Evolutionary conservation across 2,329 filamentous ascomycete species (phyloP), one percentile per base, ranked within the genome.

Genomic region (Trichoderma harzianum): DNA sequence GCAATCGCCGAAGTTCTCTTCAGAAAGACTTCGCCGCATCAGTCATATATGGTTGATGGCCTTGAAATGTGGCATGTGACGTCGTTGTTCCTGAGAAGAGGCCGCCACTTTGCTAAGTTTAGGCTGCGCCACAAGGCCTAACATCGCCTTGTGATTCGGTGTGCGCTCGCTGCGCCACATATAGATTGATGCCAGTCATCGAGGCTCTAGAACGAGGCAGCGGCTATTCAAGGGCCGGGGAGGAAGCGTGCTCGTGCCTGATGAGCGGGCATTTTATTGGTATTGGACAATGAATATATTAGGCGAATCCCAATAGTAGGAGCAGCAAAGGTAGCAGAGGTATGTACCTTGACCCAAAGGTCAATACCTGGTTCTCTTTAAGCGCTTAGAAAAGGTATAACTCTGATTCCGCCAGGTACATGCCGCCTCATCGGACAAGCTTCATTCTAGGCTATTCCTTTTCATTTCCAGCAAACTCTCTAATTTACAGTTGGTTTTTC

Each of bases 91-190:
- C 53, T 51, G 66, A 53, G 21, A 28, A 28, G 67, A 69, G 67
- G 67, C 67, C 67, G 67, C 67, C 67, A 16, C 28, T 61, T 55
- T 21, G 11, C 30, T 47, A 30, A 60, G 36, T 26, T 55, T 47
- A 47, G 26, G 55, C 67, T 69, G 67, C 67, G 67, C 67, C 67
- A 69, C 67, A 62, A 18, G 28, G 5, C 7, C 21, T 26, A 3
- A 6, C 30, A n/a, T 61, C 10, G 30, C 28, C 65, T n/a, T 66
- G 65, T 30, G 55, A 60, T 60, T 62, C 57, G 39, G 28, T 53
- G 67, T 53, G 18, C 7, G n/a, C 16, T 26, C n/a, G 67, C 67
- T 69, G 67, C 67, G 67, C 67, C 67, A 69, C 67, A 61, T 51
- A 69, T 28, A 62, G n/a, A 24, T 53, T 14, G 21, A 53, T 21